Evolutionary conservation across 2,329 filamentous ascomycete genomes (phyloP).

Genomic region (Clonostachys sp.): DNA sequence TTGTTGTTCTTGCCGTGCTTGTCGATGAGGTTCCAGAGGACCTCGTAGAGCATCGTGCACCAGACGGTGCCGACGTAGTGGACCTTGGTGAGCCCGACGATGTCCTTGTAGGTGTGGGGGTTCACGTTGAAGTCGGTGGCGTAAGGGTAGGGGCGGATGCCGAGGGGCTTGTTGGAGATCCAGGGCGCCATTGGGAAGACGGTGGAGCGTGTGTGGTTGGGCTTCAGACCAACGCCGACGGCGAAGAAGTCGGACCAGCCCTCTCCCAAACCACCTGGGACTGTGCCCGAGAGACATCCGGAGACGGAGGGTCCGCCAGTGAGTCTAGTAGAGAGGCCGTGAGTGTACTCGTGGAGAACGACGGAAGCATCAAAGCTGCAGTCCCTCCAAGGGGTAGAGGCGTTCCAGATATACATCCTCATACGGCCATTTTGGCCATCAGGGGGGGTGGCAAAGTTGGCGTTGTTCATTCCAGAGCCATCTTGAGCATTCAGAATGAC

Average conservation of each 20-base stretch:
- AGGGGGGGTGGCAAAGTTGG: constrained; percentile 49
- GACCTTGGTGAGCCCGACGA: constrained; percentile 27
- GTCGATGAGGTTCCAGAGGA: constrained; percentile 54
- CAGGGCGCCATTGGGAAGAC: constrained; percentile 46
- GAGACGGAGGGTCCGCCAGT: constrained; percentile 53
- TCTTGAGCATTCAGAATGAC: constrained; percentile 55
- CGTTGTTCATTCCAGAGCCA: constrained; percentile 48
- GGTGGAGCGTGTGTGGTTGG: constrained; percentile 34
- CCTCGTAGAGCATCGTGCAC: constrained; percentile 48
- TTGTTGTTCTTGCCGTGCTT: constrained; percentile 45
- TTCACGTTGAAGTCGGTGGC: constrained; percentile 45
- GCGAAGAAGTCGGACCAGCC: constrained; percentile 68
- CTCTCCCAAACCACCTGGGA: constrained; percentile 53
- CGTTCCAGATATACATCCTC: constrained; percentile 55
- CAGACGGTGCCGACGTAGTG: constrained; percentile 48
- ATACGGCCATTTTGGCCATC: constrained; percentile 49
- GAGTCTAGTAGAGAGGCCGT: constrained; percentile 51
- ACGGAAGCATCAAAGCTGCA: constrained; percentile 55
- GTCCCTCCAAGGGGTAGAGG: constrained; percentile 42
- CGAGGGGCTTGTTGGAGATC: constrained; percentile 33
- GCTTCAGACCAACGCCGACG: constrained; percentile 40
- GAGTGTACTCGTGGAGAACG: constrained; percentile 55
- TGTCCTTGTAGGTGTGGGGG: constrained; percentile 41
- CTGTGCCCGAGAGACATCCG: constrained; percentile 39
- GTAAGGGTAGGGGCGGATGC: constrained; percentile 46